These are phyloP conservation scores for Zygnema cylindricum DNA, from an alignment of 139 green algal genomes.

Conservation along the genomic window DNA sequence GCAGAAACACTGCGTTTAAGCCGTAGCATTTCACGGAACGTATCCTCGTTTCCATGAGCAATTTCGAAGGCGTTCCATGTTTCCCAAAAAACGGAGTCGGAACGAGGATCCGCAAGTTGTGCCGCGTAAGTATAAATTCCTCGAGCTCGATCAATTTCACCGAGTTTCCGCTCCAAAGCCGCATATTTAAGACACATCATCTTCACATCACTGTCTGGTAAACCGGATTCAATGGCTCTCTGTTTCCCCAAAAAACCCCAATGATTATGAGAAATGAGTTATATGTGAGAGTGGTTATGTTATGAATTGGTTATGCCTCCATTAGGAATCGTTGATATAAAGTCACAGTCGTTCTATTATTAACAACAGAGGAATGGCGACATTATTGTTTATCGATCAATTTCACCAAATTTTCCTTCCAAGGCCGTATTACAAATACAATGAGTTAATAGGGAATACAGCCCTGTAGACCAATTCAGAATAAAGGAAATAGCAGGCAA, in stretches of 20 bases:
- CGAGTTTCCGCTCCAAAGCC: conserved; percentile 84
- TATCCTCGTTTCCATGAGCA: conserved; percentile 76
- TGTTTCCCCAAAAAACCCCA: conserved; percentile 25
- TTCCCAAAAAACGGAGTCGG: conserved; percentile 82
- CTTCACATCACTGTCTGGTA: conserved; percentile 77
- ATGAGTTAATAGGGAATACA: too few species aligned
- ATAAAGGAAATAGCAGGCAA: too few species aligned
- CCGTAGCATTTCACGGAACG: conserved; percentile 97
- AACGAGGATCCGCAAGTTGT: conserved; percentile 66
- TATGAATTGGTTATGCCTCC: too few species aligned
- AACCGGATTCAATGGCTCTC: conserved; percentile 55
- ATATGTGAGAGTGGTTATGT: too few species aligned
- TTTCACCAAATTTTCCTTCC: too few species aligned
- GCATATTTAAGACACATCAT: conserved; percentile 85
- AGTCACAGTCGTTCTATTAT: too few species aligned
- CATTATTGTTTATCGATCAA: too few species aligned
- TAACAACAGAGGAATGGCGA: too few species aligned
- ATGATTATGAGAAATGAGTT: too few species aligned
- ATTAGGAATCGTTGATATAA: too few species aligned
- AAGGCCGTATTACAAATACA: too few species aligned
- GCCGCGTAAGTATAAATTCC: conserved; percentile 88
- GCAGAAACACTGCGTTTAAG: conserved; percentile 90
- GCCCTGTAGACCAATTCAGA: too few species aligned
- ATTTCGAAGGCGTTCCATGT: conserved; percentile 90
- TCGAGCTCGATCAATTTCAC: conserved; percentile 93